Conservation (phyloP, 139 green algal species). For the Spirogloea muscicola region DNA sequence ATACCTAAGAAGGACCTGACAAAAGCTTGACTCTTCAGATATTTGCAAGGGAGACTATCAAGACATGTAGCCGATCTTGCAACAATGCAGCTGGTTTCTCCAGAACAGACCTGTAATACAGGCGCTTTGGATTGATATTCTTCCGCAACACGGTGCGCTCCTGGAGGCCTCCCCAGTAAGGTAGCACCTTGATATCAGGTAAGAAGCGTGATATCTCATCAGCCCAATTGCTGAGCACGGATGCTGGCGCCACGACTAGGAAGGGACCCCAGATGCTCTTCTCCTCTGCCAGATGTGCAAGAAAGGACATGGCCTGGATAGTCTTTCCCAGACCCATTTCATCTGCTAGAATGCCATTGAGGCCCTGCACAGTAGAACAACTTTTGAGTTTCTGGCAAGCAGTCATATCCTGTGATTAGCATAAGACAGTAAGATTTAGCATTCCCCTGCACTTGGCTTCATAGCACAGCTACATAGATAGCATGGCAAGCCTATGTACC, state of each 20-base stretch:
- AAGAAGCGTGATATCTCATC: slow-evolving; percentile 42
- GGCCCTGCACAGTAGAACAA: too few relatives aligned
- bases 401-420: too few relatives aligned
- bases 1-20: too few relatives aligned
- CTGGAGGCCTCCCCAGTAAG: slow-evolving; percentile 56
- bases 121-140: slow-evolving; percentile 51
- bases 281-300: slow-evolving; percentile 50
- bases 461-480: too few relatives aligned
- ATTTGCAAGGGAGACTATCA: too few relatives aligned
- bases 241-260: slow-evolving; percentile 51
- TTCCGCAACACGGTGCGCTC: slow-evolving; percentile 56
- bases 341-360: too few relatives aligned
- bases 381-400: too few relatives aligned
- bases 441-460: too few relatives aligned
- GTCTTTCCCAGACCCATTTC: slow-evolving; percentile 65
- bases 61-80: too few relatives aligned
- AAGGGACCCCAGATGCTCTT: slow-evolving; percentile 54
- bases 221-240: slow-evolving; percentile 54
- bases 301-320: slow-evolving; percentile 51
- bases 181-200: slow-evolving; percentile 44
- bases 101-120: slow-evolving; percentile 53
- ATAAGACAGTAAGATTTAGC: too few relatives aligned
- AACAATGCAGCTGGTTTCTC: too few relatives aligned
- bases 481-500: slow-evolving; percentile 14
- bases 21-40: too few relatives aligned